Base-by-base conservation (phyloP, 2,329 filamentous ascomycete species). In the Mariannaea elegans region DNA sequence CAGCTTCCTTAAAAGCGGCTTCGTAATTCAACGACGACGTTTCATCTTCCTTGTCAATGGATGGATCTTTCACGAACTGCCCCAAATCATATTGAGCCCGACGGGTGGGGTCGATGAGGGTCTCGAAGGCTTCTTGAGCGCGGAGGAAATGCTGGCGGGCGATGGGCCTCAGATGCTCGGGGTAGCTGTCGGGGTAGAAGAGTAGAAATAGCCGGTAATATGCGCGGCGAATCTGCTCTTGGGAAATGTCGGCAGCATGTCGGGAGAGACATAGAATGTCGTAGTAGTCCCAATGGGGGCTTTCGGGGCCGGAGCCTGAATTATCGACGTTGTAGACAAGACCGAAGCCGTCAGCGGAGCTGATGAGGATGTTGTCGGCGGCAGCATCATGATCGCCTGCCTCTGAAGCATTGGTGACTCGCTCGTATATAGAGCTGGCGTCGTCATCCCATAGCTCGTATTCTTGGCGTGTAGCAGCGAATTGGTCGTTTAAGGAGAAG, bases 401-500 rank as follows among this genome's bases (percentile, higher is more conserved):
- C 19, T 72, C 69, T 19, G 72, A 67, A 29, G 65, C 65, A 53
- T 59, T 71, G 55, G 63, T 71, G 46, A 56, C 57, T 31, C 72
- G 72, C 23, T 80, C 78, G 54, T 78, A 71, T 41, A 81, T 69
- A 16, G 80, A 82, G 38, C 78, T 80, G 18, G 73, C 76, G 61
- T 83, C 81, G 65, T 83, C 81, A 55, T 80, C 80, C 64, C 75
- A 81, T 50, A 82, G 80, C 46, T 81, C 80, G 48, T 78, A 79
- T 59, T 82, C 80, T 46, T 74, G 75, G 29, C 79, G 72, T 6
- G 81, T 83, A 32, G 78, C 71, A 18, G 81, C 80, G 57, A 83
- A 83, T 55, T 83, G 80, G 42, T 82, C 79, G 44, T 76, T 77
- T 45, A 83, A 72, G 3, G 81, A 83, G 70, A 78, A 80, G 44